These are phyloP conservation scores for Gnaphalium uliginosum DNA, from an alignment of 129 eudicot genomes.

Conservation along the genomic window DNA sequence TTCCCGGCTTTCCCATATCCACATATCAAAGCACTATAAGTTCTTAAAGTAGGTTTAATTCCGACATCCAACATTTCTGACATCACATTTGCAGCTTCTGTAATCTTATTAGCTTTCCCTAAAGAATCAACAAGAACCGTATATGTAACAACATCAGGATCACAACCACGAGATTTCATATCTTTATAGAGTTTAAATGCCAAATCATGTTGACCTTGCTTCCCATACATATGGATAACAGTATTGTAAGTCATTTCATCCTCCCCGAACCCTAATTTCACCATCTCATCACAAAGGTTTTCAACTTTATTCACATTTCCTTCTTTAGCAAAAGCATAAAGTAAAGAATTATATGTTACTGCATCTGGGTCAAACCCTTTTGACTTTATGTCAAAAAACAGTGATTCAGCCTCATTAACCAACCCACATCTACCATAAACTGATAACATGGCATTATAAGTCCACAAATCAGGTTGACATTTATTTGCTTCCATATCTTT, in stretches of 20 bases:
- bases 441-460: slow-evolving; percentile 93
- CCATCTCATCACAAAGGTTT: slow-evolving; percentile 75
- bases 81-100: slow-evolving; percentile 87
- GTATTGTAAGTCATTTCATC: slow-evolving; percentile 96
- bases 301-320: slow-evolving; percentile 68
- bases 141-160: slow-evolving; percentile 91
- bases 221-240: slow-evolving; percentile 88
- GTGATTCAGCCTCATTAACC: slow-evolving; percentile 59
- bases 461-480: slow-evolving; percentile 97
- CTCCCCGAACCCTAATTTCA: slow-evolving; percentile 70
- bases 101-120: slow-evolving; percentile 79
- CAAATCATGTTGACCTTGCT: slow-evolving; percentile 66
- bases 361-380: slow-evolving; percentile 92
- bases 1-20: slow-evolving; percentile 92
- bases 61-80: slow-evolving; percentile 90
- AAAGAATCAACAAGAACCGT: slow-evolving; percentile 82
- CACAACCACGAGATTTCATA: slow-evolving; percentile 74
- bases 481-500: slow-evolving; percentile 69
- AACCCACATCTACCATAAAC: slow-evolving; percentile 90
- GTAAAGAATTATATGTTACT: slow-evolving; percentile 88
- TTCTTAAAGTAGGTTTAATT: slow-evolving; percentile 74
- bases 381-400: slow-evolving; percentile 60
- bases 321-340: slow-evolving; percentile 87
- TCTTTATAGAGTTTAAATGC: slow-evolving; percentile 67
- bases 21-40: slow-evolving; percentile 93